Base-by-base conservation (phyloP, 202 grass and related monocot genomes). In the Sporobolus alterniflorus region DNA sequence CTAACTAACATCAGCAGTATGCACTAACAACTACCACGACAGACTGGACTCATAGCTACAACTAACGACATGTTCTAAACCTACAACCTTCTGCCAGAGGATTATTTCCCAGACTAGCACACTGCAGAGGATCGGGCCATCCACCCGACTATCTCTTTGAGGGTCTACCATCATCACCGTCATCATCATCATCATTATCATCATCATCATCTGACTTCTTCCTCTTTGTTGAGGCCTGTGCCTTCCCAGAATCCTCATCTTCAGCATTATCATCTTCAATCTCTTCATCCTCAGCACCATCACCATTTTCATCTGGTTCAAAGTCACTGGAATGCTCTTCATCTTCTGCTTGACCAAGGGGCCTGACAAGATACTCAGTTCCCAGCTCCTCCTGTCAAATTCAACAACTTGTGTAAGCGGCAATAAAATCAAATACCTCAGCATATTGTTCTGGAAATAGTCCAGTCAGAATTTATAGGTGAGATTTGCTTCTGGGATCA, bases 311-410 rank as follows among this genome's bases (percentile, higher is more conserved):
- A 11, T 89, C 87, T 0, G 87, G 87, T 43, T 91, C 89, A 11
- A 94, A 94, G 33, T 94, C 89, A 26, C 89, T 91, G 2, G 89
- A 90, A 55, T 91, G 86, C 32, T 89, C 86, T 76, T 94, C 92
- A 0, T 89, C 92, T 79, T 94, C 92, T 40, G 92, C 67, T 42
- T 73, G 67, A 1, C 83, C 86, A 47, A 94, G 83, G 3, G 89
- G 92, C 81, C 79, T 73, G 48, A 94, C 89, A 12, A 94, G 81
- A 72, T 91, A 94, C 18, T 94, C 86, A 0, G 89, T 94, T 63
- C 89, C 92, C 62, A 89, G 29, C 31, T 91, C 91, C 82, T 90
- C 91, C 82, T 90, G 67, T 83, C 82, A 28, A 61, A 82, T 40
- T 40, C 24, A 77, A 24, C 18, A 29, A 81, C 12, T 20, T 25